phyloP scores from a whole-genome alignment of 2,329 filamentous ascomycete species.

The Apiospora pterosperma region DNA sequence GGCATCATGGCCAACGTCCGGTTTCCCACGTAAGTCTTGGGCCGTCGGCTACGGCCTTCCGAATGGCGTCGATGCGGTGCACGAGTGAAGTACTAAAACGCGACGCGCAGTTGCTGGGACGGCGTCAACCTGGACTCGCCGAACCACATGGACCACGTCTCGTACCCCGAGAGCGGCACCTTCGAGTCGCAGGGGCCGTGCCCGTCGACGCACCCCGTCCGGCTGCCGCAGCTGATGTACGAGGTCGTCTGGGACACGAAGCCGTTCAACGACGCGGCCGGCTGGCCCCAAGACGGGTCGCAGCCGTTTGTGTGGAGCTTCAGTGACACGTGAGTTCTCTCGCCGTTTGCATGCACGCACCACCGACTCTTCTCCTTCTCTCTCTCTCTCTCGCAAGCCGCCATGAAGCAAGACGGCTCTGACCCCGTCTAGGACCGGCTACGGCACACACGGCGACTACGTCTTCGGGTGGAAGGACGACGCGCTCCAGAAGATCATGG shows the following conservation, averaged over 20 bases:
- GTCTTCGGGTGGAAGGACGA: conserved; percentile 10
- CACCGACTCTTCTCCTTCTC: too few relatives aligned
- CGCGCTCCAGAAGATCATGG: conserved; percentile 10
- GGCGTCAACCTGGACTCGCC: conserved; percentile 14
- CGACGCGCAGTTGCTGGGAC: conserved; percentile 20
- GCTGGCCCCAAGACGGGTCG: conserved; percentile 30
- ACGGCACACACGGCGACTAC: conserved; percentile 20
- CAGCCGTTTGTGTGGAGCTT: conserved; percentile 27
- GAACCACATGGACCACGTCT: conserved; percentile 18
- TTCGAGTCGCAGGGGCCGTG: conserved; percentile 43
- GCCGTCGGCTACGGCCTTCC: too few relatives aligned
- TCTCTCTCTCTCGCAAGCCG: too few relatives aligned
- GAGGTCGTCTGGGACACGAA: conserved; percentile 38
- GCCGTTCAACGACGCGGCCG: conserved; percentile 28
- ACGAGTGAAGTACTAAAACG: neutral
- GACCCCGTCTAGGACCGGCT: conserved; percentile 24
- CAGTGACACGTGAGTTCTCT: conserved; percentile 28
- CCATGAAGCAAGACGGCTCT: neutral
- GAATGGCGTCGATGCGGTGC: conserved; percentile 7
- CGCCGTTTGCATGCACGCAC: neutral
- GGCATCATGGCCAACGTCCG: neutral
- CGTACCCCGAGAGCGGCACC: conserved; percentile 37
- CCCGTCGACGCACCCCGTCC: conserved; percentile 37
- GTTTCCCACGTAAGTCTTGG: neutral
- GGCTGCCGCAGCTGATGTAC: conserved; percentile 37